phyloP scores from a whole-genome alignment of 305 asterid species.

The Fraxinus ornus region DNA sequence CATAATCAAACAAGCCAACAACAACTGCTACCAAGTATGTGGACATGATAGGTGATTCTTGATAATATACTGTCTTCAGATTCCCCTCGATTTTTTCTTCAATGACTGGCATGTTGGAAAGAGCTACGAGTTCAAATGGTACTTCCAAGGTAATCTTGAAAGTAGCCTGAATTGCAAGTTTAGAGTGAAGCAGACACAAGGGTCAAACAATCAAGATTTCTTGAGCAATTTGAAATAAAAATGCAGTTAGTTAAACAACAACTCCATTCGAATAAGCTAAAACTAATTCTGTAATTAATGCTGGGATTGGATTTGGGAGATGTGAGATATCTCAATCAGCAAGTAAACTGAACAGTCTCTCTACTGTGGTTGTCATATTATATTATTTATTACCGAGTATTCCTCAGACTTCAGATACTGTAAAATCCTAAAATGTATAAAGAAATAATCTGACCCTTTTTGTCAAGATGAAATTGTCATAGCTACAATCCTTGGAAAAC shows the following conservation, averaged over 20 bases:
- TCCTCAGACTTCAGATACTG: background rate
- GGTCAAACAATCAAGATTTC: slow-evolving; percentile 13
- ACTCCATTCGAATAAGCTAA: background rate
- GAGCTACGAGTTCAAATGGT: slow-evolving; percentile 85
- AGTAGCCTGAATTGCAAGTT: slow-evolving; percentile 60
- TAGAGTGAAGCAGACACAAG: slow-evolving; percentile 18
- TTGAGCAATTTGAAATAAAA: slow-evolving; percentile 5
- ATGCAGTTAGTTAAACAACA: background rate
- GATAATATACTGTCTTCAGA: slow-evolving; percentile 71
- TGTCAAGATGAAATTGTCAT: background rate
- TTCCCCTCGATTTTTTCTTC: slow-evolving; percentile 70
- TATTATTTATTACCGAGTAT: background rate
- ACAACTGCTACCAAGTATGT: slow-evolving; percentile 98
- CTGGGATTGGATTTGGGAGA: background rate
- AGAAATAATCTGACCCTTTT: background rate
- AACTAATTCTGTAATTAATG: background rate
- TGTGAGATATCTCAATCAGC: background rate
- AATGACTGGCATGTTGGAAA: slow-evolving; percentile 85
- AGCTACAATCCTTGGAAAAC: background rate
- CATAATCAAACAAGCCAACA: slow-evolving; percentile 90
- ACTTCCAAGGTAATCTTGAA: slow-evolving; percentile 96
- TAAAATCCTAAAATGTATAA: background rate
- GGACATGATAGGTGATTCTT: slow-evolving; percentile 98
- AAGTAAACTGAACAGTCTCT: background rate
- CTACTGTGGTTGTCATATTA: background rate